Percentiles rank a stretch among this genome's conserved stretches.
Evolutionary conservation across 495 filamentous ascomycete genomes (phyloP).

Genomic region (Apiosordaria backusii): DNA sequence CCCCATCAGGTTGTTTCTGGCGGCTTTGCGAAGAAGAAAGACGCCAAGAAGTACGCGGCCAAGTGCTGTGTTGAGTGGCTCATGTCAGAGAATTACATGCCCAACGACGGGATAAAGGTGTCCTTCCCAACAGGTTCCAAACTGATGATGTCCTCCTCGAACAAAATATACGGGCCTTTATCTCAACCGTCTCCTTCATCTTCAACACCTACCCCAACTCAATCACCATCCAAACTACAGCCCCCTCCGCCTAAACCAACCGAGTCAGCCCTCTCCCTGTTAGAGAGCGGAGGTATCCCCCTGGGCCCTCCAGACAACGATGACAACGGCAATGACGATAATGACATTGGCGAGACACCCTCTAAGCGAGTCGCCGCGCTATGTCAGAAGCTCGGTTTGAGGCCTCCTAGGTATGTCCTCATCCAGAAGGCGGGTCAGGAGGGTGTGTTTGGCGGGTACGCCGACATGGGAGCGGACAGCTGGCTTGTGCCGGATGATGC

Average conservation of each 20-base stretch:
- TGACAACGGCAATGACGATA: not conserved
- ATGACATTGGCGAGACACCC: not conserved
- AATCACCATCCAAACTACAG: not conserved
- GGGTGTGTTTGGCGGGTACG: conserved; percentile 14
- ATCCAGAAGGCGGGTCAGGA: not conserved
- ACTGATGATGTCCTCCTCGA: not conserved
- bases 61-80: conserved; percentile 43
- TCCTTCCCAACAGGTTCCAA: conserved; percentile 11
- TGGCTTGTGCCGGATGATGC: conserved; percentile 22
- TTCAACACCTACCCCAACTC: not conserved
- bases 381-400: not conserved
- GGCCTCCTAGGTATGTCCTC: not conserved
- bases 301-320: not conserved
- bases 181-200: not conserved
- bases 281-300: not conserved
- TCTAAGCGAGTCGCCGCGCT: not conserved
- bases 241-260: not conserved
- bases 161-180: not conserved
- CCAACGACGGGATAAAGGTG: conserved; percentile 17
- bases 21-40: conserved; percentile 39
- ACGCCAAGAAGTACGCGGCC: conserved; percentile 45
- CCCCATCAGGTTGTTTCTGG: conserved; percentile 14
- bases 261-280: not conserved
- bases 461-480: conserved; percentile 23
- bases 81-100: conserved; percentile 26